Base-by-base conservation (phyloP, 2,329 filamentous ascomycete genomes). In the Cadophora malorum region DNA sequence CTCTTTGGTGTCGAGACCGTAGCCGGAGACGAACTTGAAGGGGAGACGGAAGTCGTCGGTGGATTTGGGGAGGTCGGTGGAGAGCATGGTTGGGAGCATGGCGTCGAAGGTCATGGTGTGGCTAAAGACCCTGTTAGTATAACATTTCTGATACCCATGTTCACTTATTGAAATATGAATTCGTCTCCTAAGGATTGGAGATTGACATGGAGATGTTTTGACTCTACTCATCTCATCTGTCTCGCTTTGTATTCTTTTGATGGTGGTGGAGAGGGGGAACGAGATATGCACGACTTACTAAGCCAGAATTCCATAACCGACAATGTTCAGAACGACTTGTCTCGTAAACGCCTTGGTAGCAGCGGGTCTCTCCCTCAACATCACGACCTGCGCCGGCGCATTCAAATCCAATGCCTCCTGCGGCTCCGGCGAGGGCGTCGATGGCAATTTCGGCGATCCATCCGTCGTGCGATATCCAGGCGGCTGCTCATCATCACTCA, bases 71-170 rank as follows among this genome's bases (percentile, higher is more conserved):
- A 19, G 23, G 50, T 69, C 64, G 8, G 71, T 74, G 19, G 73
- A 75, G 81, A 99, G 88, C 74, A 99, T 93, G 1, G 97, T 92
- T 0, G 96, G 95, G 74, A 98, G 90, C 60, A 98, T 86, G 76
- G 97, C 92, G 80, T 99, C 96, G 74, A 97, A 96, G 0, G 94
- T 96, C 80, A 99, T 97, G 14, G 95, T 97, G 81, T 98, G 95
- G 82, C 94, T 97, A 76, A 50, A 76, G 66, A 58, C 68, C 68
- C 59, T 58, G 72, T 77, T 69, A 77, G 73, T 67, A 58, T 38
- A 2, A 21, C 19, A 8, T n/a, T 45, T n/a, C 9, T 14, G 25
- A 23, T 19, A 23, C 1, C 25, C 19, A 9, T 16, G 4, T 19
- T 16, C 23, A 41, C 25, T 28, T 45, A 3, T 21, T 21, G 33